Conservation (phyloP, 2,329 filamentous ascomycete species). For the Tolypocladium ophioglossoides region DNA sequence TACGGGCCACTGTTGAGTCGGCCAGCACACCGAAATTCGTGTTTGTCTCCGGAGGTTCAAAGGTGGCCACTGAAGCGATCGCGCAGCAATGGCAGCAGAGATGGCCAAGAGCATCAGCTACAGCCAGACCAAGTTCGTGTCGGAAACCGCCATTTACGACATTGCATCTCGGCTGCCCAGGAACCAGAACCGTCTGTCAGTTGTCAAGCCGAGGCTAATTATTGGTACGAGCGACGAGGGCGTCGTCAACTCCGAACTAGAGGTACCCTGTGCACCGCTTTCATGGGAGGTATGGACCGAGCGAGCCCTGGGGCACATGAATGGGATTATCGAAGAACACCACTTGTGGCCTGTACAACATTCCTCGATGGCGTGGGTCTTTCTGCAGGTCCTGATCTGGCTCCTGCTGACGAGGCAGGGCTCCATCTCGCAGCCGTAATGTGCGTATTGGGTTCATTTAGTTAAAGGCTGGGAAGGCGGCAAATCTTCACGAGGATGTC, state of each 20-base stretch:
- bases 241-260: neutral
- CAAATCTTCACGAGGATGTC: neutral
- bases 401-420: neutral
- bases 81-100: neutral
- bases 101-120: neutral
- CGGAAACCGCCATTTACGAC: slow-evolving; percentile 6
- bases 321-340: neutral
- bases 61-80: neutral
- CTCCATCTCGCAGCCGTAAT: neutral
- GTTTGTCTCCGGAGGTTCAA: neutral
- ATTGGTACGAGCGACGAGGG: slow-evolving; percentile 6
- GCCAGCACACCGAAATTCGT: neutral
- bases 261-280: neutral
- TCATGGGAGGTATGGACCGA: neutral
- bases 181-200: slow-evolving; percentile 7
- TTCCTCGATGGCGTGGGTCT: neutral
- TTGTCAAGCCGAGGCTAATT: slow-evolving; percentile 10
- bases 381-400: neutral
- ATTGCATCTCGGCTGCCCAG: neutral
- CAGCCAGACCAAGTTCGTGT: neutral
- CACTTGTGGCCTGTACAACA: neutral
- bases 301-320: neutral
- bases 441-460: neutral
- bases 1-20: neutral
- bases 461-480: neutral